Conservation (phyloP, 2,329 filamentous ascomycete genomes). For the Paraphoma chrysanthemicola region DNA sequence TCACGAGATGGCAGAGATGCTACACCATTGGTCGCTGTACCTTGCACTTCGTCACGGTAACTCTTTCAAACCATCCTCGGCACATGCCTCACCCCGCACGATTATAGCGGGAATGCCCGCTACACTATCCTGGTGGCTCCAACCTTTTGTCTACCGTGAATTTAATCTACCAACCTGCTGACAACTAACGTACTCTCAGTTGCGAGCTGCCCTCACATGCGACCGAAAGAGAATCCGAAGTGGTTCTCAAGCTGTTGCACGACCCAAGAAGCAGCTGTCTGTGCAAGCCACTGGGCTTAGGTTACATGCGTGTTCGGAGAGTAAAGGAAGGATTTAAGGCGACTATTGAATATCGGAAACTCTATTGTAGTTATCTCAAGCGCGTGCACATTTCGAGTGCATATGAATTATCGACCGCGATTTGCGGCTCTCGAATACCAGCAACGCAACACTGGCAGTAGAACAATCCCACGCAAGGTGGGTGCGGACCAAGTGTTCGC, state of each 20-base stretch:
- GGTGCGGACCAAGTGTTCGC: conserved; percentile 1
- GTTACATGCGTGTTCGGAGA: too few species aligned
- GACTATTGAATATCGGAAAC: too few species aligned
- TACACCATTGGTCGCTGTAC: not conserved
- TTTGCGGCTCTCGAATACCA: too few species aligned
- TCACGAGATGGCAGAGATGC: not conserved
- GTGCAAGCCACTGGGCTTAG: too few species aligned
- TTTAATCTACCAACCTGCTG: not conserved
- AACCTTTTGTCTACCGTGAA: not conserved
- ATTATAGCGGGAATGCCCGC: not conserved
- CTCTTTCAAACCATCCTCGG: not conserved
- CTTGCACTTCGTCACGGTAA: not conserved
- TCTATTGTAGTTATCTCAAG: too few species aligned
- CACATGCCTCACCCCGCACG: not conserved
- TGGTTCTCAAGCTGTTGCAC: too few species aligned
- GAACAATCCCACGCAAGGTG: not conserved
- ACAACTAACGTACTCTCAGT: not conserved
- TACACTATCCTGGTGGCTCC: not conserved
- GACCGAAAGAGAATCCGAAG: too few species aligned
- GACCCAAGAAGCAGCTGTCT: too few species aligned
- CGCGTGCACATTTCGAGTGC: not conserved
- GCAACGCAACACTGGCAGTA: not conserved
- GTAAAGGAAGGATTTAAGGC: too few species aligned
- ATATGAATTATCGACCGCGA: not conserved
- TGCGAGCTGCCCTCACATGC: too few species aligned